Evolutionary conservation across 352 stramenopile species (phyloP).

Genomic region (Globisporangium megalacanthum): DNA sequence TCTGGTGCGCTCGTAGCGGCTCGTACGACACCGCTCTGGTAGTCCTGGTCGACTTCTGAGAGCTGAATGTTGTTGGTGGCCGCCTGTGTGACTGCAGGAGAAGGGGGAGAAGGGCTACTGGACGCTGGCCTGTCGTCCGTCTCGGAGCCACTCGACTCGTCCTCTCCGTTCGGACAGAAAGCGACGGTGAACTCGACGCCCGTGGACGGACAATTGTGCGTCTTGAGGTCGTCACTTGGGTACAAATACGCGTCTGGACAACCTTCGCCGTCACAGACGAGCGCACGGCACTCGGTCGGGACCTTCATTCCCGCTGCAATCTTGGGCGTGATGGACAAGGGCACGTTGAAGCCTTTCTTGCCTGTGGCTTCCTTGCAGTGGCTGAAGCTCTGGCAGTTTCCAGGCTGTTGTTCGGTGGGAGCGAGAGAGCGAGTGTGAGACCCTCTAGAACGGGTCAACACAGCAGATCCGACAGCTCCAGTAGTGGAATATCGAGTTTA

Average conservation of each 20-base stretch:
- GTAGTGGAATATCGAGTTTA: no score
- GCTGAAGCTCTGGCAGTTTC: constrained; percentile 42
- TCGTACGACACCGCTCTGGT: constrained; percentile 11
- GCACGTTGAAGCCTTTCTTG: constrained; percentile 61
- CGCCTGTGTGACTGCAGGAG: constrained; percentile 2
- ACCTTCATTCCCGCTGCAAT: constrained; percentile 14
- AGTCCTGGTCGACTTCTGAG: constrained; percentile 16
- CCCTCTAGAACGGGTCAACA: neutral
- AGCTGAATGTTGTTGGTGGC: constrained; percentile 5
- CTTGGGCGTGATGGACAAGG: constrained; percentile 45
- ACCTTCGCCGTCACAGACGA: constrained; percentile 29
- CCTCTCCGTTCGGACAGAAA: constrained; percentile 29
- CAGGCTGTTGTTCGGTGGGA: constrained; percentile 8
- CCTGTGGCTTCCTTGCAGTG: constrained; percentile 39
- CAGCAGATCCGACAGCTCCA: neutral
- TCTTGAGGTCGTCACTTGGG: constrained; percentile 42
- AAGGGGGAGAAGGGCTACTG: no score
- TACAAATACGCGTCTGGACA: constrained; percentile 48
- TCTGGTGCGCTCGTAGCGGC: constrained; percentile 1
- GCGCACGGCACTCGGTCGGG: constrained; percentile 23
- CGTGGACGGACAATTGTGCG: constrained; percentile 36
- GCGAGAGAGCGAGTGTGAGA: neutral
- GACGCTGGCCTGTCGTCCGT: no score
- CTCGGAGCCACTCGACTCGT: neutral
- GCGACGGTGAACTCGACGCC: constrained; percentile 29